Conservation (phyloP, 2,329 filamentous ascomycete genomes). For the Fonsecaea multimorphosa region DNA sequence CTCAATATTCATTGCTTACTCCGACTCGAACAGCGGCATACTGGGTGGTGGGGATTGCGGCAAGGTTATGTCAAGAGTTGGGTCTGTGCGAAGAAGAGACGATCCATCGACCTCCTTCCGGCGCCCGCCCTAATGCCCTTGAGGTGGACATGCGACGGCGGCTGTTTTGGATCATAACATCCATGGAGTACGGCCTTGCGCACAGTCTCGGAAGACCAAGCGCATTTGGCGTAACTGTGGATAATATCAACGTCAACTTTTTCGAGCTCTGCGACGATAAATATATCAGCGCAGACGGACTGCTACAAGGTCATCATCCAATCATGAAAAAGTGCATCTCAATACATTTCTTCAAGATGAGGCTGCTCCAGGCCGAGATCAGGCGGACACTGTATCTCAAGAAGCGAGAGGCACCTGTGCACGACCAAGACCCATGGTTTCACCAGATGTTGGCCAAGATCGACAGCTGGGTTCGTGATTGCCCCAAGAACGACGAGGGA, state of each 20-base stretch:
- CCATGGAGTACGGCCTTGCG: conserved; percentile 87
- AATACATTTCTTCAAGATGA: conserved; percentile 93
- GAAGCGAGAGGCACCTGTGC: conserved; percentile 75
- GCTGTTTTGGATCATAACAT: conserved; percentile 83
- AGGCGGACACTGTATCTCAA: conserved; percentile 83
- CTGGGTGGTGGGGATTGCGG: conserved; percentile 87
- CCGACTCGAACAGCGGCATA: conserved; percentile 92
- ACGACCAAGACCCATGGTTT: conserved; percentile 89
- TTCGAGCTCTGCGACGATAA: conserved; percentile 83
- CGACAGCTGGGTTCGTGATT: conserved; percentile 76
- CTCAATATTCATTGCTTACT: conserved; percentile 88
- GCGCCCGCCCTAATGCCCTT: conserved; percentile 69
- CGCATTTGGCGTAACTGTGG: conserved; percentile 79
- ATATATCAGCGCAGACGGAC: conserved; percentile 78
- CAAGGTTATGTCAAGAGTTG: conserved; percentile 85
- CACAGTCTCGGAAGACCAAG: conserved; percentile 87
- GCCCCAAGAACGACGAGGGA: conserved; percentile 72
- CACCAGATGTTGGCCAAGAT: conserved; percentile 77
- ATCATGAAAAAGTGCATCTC: conserved; percentile 85
- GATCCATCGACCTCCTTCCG: conserved; percentile 68
- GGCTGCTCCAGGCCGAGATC: conserved; percentile 85
- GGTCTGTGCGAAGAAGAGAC: conserved; percentile 89
- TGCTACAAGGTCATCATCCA: conserved; percentile 70
- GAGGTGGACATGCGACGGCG: conserved; percentile 89
- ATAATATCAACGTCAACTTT: conserved; percentile 83